Conservation (phyloP, 192 early-diverging fungal species). For the Spinellus fusiger region DNA sequence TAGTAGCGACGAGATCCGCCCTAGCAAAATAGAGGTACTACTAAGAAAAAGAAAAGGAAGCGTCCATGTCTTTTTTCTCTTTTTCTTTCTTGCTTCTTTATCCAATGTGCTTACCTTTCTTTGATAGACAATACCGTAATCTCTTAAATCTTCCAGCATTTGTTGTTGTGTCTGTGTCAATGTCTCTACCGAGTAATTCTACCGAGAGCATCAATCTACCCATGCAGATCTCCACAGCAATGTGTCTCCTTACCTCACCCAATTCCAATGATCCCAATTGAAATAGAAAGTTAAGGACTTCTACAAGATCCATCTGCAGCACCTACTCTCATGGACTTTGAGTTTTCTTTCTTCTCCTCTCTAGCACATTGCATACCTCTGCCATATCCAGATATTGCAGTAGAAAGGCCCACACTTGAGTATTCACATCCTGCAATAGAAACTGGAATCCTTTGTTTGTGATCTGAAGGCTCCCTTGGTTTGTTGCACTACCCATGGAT, state of each 20-base stretch:
- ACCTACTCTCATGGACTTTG: conserved; percentile 19
- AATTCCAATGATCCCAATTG: conserved; percentile 87
- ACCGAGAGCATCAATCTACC: conserved; percentile 2
- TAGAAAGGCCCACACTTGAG: conserved; percentile 95
- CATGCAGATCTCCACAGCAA: background rate
- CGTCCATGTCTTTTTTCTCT: background rate
- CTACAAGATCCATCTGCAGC: conserved; percentile 83
- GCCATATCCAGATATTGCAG: conserved; percentile 89
- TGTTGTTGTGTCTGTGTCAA: conserved; percentile 78
- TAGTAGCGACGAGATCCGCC: conserved; percentile 71
- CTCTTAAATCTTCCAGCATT: conserved; percentile 82
- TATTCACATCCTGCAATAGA: conserved; percentile 84
- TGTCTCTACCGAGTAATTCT: conserved; percentile 81
- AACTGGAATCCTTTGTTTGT: conserved; percentile 98
- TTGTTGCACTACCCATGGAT: conserved; percentile 13
- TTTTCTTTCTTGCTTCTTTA: background rate
- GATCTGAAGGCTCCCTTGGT: conserved; percentile 53
- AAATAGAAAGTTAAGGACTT: conserved; percentile 92
- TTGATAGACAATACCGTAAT: conserved; percentile 88
- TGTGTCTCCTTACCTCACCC: conserved; percentile 52
- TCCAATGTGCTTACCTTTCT: conserved; percentile 48
- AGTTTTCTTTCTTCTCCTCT: background rate
- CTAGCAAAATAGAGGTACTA: conserved; percentile 16
- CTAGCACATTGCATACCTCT: conserved; percentile 33
- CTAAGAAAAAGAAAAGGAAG: background rate